Evolutionary conservation across 2,329 filamentous ascomycete genomes (phyloP), one percentile per base, ranked within the genome.

Genomic region (Aspergillus ustus): DNA sequence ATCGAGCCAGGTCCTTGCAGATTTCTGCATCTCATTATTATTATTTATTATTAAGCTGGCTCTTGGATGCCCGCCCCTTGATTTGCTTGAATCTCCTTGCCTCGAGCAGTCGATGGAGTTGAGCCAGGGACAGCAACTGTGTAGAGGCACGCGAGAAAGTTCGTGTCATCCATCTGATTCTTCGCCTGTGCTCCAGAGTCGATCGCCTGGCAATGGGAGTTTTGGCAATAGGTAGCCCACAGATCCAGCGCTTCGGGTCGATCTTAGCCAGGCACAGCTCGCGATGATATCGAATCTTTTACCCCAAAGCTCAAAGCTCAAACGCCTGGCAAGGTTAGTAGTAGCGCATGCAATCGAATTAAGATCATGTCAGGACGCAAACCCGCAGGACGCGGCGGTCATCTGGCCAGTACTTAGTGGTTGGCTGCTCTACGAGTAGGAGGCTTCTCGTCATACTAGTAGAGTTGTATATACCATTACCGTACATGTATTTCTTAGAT

Each of bases 1-100:
- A 63, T 65, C 44, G 58, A 52, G 65, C 34, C 54, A 52, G 63
- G 63, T 73, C 70, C 71, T 73, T 74, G 70, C 69, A 72, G 67
- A 70, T 68, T 64, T 63, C 57, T 69, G 67, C 67, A 66, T 61
- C 55, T 55, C 22, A 50, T 50, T 13, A 31, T 50, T 29, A 13
- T 40, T 17, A 25, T 31, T 50, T 13, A 31, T 50, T 29, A 13
- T 40, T 17, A 25, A 25, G 34, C 15, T 46, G 17, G n/a, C 52
- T 51, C 20, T 25, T 46, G 17, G 19, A 29, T 46, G 25, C 37
- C 45, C 34, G 56, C 43, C 60, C 57, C 45, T 57, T 53, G 56
- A 57, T 53, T 64, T 63, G 29, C 31, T 40, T 7, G 44, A 55
- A 9, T 20, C 46, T 52, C 29, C 34, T 56, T 29, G 31, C 43